phyloP scores from a whole-genome alignment of 495 filamentous ascomycete genomes.

The Chaetomium tenue region DNA sequence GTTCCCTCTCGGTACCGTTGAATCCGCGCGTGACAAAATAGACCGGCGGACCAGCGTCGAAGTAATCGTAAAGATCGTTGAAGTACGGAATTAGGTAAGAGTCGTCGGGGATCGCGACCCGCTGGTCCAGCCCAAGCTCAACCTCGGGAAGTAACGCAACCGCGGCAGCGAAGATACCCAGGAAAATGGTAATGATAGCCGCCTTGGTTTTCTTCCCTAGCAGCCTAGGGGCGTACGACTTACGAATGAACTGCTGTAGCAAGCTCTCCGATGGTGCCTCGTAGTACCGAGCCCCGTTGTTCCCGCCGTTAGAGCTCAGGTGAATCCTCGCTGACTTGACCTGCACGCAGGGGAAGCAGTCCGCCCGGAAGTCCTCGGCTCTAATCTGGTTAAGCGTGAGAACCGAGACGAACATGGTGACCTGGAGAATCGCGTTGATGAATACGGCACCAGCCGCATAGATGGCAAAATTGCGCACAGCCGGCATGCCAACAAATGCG shows the following conservation, averaged over 20 bases:
- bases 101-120: conserved; percentile 87
- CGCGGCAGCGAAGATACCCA: conserved; percentile 83
- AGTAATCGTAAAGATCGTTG: conserved; percentile 89
- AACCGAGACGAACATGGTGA: conserved; percentile 94
- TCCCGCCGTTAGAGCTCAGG: conserved; percentile 41
- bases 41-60: conserved; percentile 87
- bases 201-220: conserved; percentile 77
- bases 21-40: conserved; percentile 88
- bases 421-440: conserved; percentile 90
- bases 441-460: conserved; percentile 96
- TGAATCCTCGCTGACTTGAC: conserved; percentile 62
- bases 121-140: conserved; percentile 84
- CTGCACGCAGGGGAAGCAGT: conserved; percentile 86
- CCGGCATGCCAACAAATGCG: conserved; percentile 95
- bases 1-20: conserved; percentile 67
- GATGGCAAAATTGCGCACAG: conserved; percentile 92
- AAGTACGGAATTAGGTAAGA: conserved; percentile 94
- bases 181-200: conserved; percentile 69
- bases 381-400: conserved; percentile 85
- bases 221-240: conserved; percentile 78
- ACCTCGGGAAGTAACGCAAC: conserved; percentile 81
- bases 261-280: conserved; percentile 73
- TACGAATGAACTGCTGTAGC: conserved; percentile 82
- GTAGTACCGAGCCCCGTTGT: conserved; percentile 48
- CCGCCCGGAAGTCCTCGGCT: conserved; percentile 80